Evolutionary conservation across 164 flowering plant genomes (phyloP).

Genomic region (Malania oleifera): DNA sequence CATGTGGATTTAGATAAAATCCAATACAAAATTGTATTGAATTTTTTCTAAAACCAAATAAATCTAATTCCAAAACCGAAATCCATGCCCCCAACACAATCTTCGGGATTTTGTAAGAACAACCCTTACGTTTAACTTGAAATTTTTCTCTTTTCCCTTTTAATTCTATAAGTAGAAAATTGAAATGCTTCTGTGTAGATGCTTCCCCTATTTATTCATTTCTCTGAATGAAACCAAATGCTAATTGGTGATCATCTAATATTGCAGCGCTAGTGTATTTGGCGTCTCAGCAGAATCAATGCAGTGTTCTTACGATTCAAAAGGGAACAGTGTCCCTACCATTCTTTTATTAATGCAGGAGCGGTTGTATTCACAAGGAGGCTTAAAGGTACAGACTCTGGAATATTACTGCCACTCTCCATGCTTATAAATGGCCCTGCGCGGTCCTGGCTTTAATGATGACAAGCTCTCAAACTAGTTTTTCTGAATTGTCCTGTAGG

Average conservation of each 20-base stretch:
- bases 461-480: not conserved
- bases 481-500: slow-evolving; percentile 32
- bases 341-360: slow-evolving; percentile 92
- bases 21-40: no score
- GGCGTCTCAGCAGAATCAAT: slow-evolving; percentile 94
- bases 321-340: slow-evolving; percentile 87
- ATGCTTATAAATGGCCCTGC: not conserved
- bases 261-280: slow-evolving; percentile 78
- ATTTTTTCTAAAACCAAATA: no score
- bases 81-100: no score
- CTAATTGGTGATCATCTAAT: not conserved
- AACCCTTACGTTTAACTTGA: no score
- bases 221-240: not conserved
- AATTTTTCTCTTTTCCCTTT: no score
- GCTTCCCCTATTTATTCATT: not conserved
- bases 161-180: no score
- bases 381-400: slow-evolving; percentile 56
- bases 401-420: not conserved
- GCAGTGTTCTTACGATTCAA: slow-evolving; percentile 82
- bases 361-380: slow-evolving; percentile 73
- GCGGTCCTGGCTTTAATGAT: not conserved
- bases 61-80: no score
- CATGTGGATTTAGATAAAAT: no score
- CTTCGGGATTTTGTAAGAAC: no score
- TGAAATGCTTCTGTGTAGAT: no score